Conservation (phyloP, 2,329 filamentous ascomycete genomes). For the Monosporascus sp. region DNA sequence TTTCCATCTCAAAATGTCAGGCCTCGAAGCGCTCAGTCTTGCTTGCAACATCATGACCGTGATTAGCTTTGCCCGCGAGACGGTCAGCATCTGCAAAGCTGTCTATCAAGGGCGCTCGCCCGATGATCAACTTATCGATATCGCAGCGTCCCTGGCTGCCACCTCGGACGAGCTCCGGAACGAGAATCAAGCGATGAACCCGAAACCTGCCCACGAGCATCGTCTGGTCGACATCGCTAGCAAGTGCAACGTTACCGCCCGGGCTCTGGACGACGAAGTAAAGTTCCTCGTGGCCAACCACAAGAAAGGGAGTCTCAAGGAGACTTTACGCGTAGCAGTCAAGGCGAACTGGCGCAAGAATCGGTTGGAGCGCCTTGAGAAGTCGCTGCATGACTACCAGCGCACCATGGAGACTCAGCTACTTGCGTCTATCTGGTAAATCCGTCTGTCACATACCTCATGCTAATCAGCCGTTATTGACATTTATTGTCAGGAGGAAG, state of each 20-base stretch:
- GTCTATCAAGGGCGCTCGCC: constrained; percentile 10
- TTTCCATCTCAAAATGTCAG: constrained; percentile 3
- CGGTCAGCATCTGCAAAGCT: constrained; percentile 7
- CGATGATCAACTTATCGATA: not conserved
- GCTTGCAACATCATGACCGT: constrained; percentile 21
- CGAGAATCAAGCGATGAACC: not conserved
- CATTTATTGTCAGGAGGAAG: not conserved
- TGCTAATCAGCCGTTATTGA: too few species aligned
- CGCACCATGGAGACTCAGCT: constrained; percentile 1
- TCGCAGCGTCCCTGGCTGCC: not conserved
- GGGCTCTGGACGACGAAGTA: constrained; percentile 6
- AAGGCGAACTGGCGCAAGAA: constrained; percentile 17
- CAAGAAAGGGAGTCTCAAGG: constrained; percentile 3
- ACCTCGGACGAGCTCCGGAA: constrained; percentile 1
- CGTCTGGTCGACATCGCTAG: constrained; percentile 1
- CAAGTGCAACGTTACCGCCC: constrained; percentile 3
- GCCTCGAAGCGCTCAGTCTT: constrained; percentile 16
- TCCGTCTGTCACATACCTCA: not conserved
- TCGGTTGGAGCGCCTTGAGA: constrained; percentile 12
- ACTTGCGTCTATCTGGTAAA: constrained; percentile 2
- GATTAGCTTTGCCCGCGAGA: constrained; percentile 14
- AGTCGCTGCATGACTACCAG: constrained; percentile 8
- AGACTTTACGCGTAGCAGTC: constrained; percentile 2
- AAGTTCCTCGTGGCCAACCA: constrained; percentile 2
- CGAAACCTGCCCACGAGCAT: constrained; percentile 1